Conservation (phyloP, 2,329 filamentous ascomycete genomes). For the Colletotrichum sublineola region DNA sequence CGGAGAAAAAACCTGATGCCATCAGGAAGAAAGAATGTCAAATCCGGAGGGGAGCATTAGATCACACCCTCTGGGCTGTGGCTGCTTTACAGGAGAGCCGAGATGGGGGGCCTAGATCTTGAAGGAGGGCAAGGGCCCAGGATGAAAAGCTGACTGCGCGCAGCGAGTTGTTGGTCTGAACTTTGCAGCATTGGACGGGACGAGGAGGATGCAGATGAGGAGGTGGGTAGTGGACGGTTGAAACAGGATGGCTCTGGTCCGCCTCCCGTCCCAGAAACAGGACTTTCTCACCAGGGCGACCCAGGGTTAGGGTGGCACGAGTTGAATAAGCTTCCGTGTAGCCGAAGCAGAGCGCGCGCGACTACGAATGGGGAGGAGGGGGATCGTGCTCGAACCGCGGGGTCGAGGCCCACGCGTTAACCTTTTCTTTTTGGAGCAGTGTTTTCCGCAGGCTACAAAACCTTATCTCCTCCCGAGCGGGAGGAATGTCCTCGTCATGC, state of each 20-base stretch:
- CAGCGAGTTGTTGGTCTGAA: not conserved
- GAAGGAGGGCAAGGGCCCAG: not conserved
- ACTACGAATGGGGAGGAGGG: not conserved
- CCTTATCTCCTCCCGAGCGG: not conserved
- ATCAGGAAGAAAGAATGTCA: not conserved
- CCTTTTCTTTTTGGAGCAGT: no score
- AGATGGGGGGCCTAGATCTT: not conserved
- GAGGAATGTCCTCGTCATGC: not conserved
- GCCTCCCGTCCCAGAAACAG: not conserved
- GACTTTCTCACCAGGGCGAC: not conserved
- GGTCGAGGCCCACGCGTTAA: no score
- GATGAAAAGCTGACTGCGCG: not conserved
- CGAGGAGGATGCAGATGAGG: not conserved
- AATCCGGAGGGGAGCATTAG: not conserved
- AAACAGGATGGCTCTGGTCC: not conserved
- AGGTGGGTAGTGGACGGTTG: not conserved
- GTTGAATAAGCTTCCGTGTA: not conserved
- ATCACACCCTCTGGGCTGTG: not conserved
- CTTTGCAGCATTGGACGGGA: not conserved
- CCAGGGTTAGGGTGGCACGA: no score
- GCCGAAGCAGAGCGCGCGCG: not conserved
- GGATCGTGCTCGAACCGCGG: not conserved
- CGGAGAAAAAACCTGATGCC: not conserved
- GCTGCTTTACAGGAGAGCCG: not conserved
- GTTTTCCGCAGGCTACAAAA: not conserved